Evolutionary conservation across 345 rosid genomes (phyloP).

Genomic region (Balakata baccata): DNA sequence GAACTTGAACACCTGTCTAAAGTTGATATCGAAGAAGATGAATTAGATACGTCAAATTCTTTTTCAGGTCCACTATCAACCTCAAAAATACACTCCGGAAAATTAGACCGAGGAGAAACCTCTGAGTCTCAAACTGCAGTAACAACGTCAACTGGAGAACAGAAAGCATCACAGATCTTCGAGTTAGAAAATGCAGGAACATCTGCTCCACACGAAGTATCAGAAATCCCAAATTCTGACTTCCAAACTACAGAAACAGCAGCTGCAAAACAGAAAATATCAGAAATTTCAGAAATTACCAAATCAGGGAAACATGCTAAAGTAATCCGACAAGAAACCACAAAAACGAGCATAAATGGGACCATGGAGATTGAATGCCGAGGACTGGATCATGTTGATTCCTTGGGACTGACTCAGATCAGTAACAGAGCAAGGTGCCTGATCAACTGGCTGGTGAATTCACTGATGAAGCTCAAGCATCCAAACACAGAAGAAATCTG

Average conservation of each 20-base stretch:
- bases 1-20: slow-evolving; percentile 25
- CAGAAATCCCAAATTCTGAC: slow-evolving; percentile 16
- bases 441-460: slow-evolving; percentile 84
- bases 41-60: slow-evolving; percentile 38
- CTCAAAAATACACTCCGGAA: slow-evolving; percentile 23
- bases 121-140: slow-evolving; percentile 26
- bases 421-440: slow-evolving; percentile 76
- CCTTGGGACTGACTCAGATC: slow-evolving; percentile 55
- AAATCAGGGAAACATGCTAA: slow-evolving; percentile 13
- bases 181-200: slow-evolving; percentile 21
- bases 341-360: slow-evolving; percentile 9
- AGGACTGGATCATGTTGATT: slow-evolving; percentile 76
- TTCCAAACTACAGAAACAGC: slow-evolving; percentile 21
- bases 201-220: slow-evolving; percentile 23
- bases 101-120: slow-evolving; percentile 27
- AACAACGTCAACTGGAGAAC: slow-evolving; percentile 19
- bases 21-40: slow-evolving; percentile 21
- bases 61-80: slow-evolving; percentile 41
- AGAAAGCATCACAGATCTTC: slow-evolving; percentile 15
- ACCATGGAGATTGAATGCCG: slow-evolving; percentile 44
- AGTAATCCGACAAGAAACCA: slow-evolving; percentile 12
- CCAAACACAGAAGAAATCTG: slow-evolving; percentile 48
- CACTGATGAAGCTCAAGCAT: slow-evolving; percentile 75
- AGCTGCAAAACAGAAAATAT: slow-evolving; percentile 22
- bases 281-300: slow-evolving; percentile 8